Conservation (phyloP, 1,139 yeast species). For the Sugiyamaella pinicola region DNA sequence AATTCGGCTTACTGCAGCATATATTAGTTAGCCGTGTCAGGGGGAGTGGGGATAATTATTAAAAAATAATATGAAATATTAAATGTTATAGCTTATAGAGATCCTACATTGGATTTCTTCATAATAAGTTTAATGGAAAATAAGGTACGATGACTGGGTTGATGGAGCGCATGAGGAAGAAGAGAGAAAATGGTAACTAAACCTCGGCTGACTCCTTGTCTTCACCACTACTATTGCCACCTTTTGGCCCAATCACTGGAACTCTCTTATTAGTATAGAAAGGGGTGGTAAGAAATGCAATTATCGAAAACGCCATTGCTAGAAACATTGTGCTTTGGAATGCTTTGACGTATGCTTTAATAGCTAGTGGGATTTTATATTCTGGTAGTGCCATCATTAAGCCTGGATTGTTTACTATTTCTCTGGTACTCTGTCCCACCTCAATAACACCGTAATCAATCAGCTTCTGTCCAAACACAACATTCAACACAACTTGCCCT, state of each 20-base stretch:
- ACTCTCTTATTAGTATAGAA: conserved; percentile 32
- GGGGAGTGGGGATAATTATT: neutral
- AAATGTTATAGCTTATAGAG: too few relatives aligned
- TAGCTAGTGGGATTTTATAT: conserved; percentile 19
- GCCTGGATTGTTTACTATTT: conserved; percentile 29
- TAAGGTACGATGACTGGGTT: too few relatives aligned
- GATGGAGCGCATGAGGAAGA: too few relatives aligned
- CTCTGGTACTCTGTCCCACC: conserved; percentile 19
- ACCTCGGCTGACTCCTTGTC: too few relatives aligned
- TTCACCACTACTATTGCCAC: neutral
- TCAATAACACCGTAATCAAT: conserved; percentile 9
- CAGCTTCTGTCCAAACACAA: conserved; percentile 7
- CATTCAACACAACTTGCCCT: conserved; percentile 49
- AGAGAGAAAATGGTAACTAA: too few relatives aligned
- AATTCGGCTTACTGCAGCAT: too few relatives aligned
- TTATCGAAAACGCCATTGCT: conserved; percentile 28
- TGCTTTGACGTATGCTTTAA: conserved; percentile 31
- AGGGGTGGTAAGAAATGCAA: conserved; percentile 24
- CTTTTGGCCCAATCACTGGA: neutral
- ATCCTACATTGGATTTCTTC: too few relatives aligned
- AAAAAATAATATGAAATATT: too few relatives aligned
- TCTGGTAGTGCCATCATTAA: conserved; percentile 25
- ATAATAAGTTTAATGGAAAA: too few relatives aligned
- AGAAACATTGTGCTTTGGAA: conserved; percentile 31
- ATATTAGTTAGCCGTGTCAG: conserved; percentile 11